Base-by-base conservation (phyloP, 257 asterid genomes). In the Penstemon barbatus region DNA sequence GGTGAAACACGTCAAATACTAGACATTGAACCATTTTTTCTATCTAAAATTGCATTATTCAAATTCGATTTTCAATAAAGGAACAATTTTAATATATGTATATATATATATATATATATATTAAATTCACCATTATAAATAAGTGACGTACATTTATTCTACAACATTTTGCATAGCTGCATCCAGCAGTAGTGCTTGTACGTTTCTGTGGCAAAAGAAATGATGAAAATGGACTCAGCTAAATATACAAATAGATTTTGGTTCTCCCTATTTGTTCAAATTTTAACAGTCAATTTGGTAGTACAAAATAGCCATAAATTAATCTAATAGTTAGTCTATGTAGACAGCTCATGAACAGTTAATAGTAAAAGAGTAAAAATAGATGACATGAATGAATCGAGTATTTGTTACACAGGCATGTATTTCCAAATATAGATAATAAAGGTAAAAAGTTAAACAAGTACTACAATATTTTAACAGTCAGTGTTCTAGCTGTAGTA, bases 351-450 rank as follows among this genome's bases (percentile, higher is more conserved):
- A 46, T 69, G 12, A 9, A 43, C 4, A 39, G 36, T 25, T 1
- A 15, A 62, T 39, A 37, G 42, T 8, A n/a, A 11, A 59, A 57
- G 13, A 44, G 18, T 40, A 37, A 19, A 51, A 51, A 54, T n/a
- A 37, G 8, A n/a, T 61, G 40, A 8, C 44, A 12, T 60, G 36
- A 13, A 2, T 11, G 13, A 36, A 18, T 6, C 19, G 10, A 36
- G 13, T 7, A 57, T 7, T 10, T 3, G 0, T 57, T 59, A 12
- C 48, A 39, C 46, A 5, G 65, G 8, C 3, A 55, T 55, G 36
- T 38, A 58, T 74, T 80, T 49, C 82, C 74, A 80, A 48, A 70
- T 66, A 50, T 77, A 43, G 78, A 69, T 56, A 56, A 15, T 49
- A 49, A 9, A 49, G 54, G 6, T 4, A 11, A 4, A 49, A 15